Base-by-base conservation (phyloP, 352 stramenopile species). In the Globisporangium barbulae region DNA sequence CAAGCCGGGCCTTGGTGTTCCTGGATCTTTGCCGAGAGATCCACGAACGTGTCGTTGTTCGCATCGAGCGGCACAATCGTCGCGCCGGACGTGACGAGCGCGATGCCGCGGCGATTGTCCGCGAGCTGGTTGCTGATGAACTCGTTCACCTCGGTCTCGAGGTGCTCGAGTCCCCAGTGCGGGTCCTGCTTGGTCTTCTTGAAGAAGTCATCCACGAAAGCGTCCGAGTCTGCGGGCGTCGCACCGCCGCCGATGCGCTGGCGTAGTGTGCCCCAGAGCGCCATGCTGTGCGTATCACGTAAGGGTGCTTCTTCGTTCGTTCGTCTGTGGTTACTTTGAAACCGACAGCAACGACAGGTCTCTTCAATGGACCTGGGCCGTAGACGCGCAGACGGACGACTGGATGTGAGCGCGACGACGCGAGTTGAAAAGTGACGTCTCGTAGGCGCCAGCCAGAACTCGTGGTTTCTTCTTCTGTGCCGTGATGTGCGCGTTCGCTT, bases 151-250 rank as follows among this genome's bases (percentile, higher is more conserved):
- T 83, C 63, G 25, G 62, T 65, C 47, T 86, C 64, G 28, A 81
- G 54, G 41, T 53, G 59, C 21, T 48, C 30, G 42, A 95, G 72
- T 25, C 73, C 72, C 83, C 86, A 95, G 33, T 59, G 64, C 44
- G 73, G 74, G 41, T 93, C 81, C 50, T 78, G 72, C n/a, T 68
- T 59, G 44, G 83, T 95, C 67, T 91, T 90, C 50, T 70, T 76
- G 67, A 93, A 95, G 58, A 93, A 95, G 15, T 88, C 75, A 59
- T 93, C 74, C 25, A 95, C 75, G 61, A 91, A 89, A 57, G 76
- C 74, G 63, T 88, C 81, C 53, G 86, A 89, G 68, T 93, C 83
- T 5, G 78, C 79, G 44, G 74, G 65, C 54, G 78, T 76, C 8
- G 70, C 68, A 21, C 82, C 79, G 19, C 82, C 82, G 67, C 85